Evolutionary conservation across 352 stramenopile species (phyloP).

Genomic region (Blastocystis sp.): DNA sequence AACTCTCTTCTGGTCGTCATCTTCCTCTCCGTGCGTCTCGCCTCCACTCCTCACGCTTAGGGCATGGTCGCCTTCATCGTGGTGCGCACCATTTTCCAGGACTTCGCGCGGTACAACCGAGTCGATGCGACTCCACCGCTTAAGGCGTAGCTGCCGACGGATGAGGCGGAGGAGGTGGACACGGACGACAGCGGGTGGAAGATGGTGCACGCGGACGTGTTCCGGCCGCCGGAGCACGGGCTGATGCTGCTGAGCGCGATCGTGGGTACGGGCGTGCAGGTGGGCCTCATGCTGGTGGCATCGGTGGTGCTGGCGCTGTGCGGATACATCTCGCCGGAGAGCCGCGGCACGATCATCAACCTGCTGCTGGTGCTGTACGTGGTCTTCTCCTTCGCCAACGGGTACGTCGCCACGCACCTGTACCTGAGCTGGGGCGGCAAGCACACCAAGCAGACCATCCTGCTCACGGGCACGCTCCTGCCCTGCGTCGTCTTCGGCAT

Average conservation of each 20-base stretch:
- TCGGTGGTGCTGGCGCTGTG: constrained; percentile 92
- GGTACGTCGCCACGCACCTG: constrained; percentile 89
- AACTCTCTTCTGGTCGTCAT: constrained; percentile 98
- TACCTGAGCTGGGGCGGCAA: constrained; percentile 98
- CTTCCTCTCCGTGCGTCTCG: constrained; percentile 83
- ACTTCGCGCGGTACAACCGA: constrained; percentile 96
- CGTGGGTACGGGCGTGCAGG: constrained; percentile 92
- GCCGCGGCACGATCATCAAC: constrained; percentile 94
- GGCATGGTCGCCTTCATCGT: constrained; percentile 99
- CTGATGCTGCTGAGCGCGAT: constrained; percentile 94
- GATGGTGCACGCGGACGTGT: constrained; percentile 97
- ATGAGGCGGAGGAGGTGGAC: constrained; percentile 90
- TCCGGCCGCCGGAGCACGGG: constrained; percentile 86
- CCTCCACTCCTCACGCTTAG: background rate
- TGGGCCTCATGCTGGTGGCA: constrained; percentile 89
- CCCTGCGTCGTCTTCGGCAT: constrained; percentile 85
- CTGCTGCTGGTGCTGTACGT: constrained; percentile 94
- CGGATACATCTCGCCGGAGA: constrained; percentile 91
- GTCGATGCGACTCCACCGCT: constrained; percentile 69
- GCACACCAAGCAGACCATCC: constrained; percentile 91
- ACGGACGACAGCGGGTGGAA: constrained; percentile 92
- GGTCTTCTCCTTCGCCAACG: constrained; percentile 88
- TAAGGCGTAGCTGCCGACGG: constrained; percentile 78
- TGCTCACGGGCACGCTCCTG: constrained; percentile 91
- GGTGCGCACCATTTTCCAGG: constrained; percentile 91